A percentile compares a stretch with the other conserved stretches of the same genome.
Evolutionary conservation across 129 eudicot species (phyloP).

Genomic region (Deinandra increscens): DNA sequence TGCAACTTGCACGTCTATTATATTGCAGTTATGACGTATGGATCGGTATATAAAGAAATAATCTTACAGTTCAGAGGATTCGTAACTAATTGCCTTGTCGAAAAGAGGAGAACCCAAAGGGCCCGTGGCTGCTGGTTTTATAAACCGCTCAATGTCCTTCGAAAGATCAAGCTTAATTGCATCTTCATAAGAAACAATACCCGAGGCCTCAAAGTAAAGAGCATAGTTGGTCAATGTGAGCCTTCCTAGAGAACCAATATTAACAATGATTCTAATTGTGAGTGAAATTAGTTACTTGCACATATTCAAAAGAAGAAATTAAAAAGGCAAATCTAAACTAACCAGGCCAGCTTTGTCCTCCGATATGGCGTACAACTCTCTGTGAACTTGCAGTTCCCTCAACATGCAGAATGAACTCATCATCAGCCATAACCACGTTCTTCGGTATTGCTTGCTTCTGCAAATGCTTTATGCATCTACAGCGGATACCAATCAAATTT

Average conservation of each 20-base stretch:
- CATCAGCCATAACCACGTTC: conserved; percentile 60
- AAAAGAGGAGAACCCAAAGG: conserved; percentile 96
- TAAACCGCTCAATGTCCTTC: conserved; percentile 47
- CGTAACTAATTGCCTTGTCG: conserved; percentile 73
- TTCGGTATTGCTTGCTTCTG: conserved; percentile 69
- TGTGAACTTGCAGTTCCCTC: conserved; percentile 90
- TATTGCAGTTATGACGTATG: background rate
- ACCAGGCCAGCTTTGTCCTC: conserved; percentile 98
- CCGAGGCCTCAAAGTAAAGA: conserved; percentile 90
- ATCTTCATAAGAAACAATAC: conserved; percentile 54
- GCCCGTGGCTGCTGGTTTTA: conserved; percentile 77
- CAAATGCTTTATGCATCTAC: conserved; percentile 74
- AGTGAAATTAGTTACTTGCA: background rate
- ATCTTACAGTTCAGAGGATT: conserved; percentile 73
- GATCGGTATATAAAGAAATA: background rate
- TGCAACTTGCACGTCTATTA: background rate
- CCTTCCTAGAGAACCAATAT: conserved; percentile 56
- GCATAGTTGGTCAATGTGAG: conserved; percentile 88
- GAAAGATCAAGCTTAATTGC: conserved; percentile 85
- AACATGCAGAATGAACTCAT: conserved; percentile 88
- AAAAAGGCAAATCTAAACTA: background rate
- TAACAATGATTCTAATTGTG: background rate
- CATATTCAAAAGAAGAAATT: background rate
- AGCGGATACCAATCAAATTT: conserved; percentile 9
- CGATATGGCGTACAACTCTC: conserved; percentile 92